Base-by-base conservation (phyloP, 148 eudicot genomes). In the Cornus florida region DNA sequence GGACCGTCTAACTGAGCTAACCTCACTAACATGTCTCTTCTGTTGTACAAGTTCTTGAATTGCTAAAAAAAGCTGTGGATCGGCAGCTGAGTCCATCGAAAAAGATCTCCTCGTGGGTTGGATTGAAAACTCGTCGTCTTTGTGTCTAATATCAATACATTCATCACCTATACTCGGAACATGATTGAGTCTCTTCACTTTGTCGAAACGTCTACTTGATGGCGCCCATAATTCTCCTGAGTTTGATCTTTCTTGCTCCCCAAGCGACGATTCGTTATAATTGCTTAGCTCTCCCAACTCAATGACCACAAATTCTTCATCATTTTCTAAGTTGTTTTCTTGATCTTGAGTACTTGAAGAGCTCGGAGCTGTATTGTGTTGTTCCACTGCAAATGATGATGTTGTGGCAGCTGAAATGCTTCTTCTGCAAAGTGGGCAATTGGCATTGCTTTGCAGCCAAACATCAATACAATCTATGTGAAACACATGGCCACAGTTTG, bases 401-500 rank as follows among this genome's bases (percentile, higher is more conserved):
- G 67, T 28, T 35, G 38, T 35, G 38, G 38, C 28, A 10, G 87
- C 75, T 0, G 98, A 92, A 84, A 95, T 81, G 73, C 88, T 86
- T 2, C 86, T 88, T 72, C 99, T 76, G 75, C 99, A 95, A 48
- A 95, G 90, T 0, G 99, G 99, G 70, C 99, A 95, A 48, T 92
- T 95, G 2, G 88, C 91, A 67, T 85, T 95, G 66, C 72, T 88
- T 73, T 95, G 99, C 8, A 95, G 82, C 99, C 99, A 95, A 48
- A 95, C 87, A 74, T 95, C 99, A 19, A 95, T 93, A 53, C 99
- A 95, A 77, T 95, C 99, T 9, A 95, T 90, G 71, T 95, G 99
- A 62, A 95, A 95, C 0, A 89, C 85, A 32, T 95, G 99, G 11
- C 84, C 85, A 56, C 99, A 95, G n/a, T 88, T 88, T 3, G 99